A percentile compares a stretch with the other conserved stretches of the same genome.
Conservation (phyloP, 371 early-diverging fungal species). For the Capillidium heterosporum region DNA sequence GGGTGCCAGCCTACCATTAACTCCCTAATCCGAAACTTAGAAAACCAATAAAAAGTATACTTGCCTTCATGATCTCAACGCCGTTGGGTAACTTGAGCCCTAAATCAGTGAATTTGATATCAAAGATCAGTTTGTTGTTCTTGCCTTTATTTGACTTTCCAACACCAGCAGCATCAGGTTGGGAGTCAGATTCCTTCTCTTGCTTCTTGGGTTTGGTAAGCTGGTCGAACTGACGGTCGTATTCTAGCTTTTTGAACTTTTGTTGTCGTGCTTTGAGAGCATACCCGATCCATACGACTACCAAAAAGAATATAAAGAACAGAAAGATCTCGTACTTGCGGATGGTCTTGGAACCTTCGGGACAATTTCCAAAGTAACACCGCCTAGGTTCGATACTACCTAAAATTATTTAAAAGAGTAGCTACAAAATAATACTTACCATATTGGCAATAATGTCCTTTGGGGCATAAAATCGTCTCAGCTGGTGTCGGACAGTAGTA, state of each 20-base stretch:
- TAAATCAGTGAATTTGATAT: conserved; percentile 33
- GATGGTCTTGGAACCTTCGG: background rate
- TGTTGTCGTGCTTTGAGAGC: background rate
- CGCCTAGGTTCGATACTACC: background rate
- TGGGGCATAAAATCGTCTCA: conserved; percentile 15
- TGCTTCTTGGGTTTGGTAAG: background rate
- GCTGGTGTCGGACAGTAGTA: conserved; percentile 20
- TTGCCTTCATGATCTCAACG: conserved; percentile 23
- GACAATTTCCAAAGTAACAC: conserved; percentile 5
- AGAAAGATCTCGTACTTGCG: conserved; percentile 5
- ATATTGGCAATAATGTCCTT: conserved; percentile 16
- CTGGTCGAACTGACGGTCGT: conserved; percentile 8
- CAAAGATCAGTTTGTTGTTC: conserved; percentile 10
- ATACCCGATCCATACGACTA: background rate
- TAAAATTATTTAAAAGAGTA: background rate
- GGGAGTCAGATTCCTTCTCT: background rate
- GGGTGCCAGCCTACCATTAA: conserved; percentile 23
- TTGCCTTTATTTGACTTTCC: no score
- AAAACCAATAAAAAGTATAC: background rate
- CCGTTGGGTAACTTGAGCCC: conserved; percentile 30
- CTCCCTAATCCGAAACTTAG: conserved; percentile 11
- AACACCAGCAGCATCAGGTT: background rate
- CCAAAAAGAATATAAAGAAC: conserved; percentile 1
- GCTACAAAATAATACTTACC: conserved; percentile 4
- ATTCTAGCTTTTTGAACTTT: conserved; percentile 7